phyloP scores from a whole-genome alignment of 768 basidiomycete species.

The Russula griseocarnosa region DNA sequence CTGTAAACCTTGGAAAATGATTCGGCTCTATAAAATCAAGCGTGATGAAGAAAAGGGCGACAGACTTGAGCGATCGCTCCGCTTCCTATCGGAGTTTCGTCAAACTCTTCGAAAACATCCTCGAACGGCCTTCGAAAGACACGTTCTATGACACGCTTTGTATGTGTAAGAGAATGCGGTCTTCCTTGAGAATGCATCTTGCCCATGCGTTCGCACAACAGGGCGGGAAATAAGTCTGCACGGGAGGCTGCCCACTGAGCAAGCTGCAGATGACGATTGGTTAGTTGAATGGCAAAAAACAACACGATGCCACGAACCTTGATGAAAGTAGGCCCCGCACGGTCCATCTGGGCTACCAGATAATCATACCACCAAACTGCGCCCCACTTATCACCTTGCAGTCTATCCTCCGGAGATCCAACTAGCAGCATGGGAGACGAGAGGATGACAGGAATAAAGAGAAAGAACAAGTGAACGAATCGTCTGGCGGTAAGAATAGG shows the following conservation, averaged over 20 bases:
- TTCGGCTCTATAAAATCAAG: background rate
- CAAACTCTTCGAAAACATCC: constrained; percentile 89
- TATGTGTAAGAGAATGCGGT: constrained; percentile 76
- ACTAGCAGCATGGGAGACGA: constrained; percentile 79
- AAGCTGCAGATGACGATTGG: constrained; percentile 48
- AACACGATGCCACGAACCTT: constrained; percentile 53
- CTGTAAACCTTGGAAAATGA: constrained; percentile 65
- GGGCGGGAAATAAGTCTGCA: constrained; percentile 85
- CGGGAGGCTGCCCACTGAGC: constrained; percentile 98
- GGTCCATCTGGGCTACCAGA: constrained; percentile 84
- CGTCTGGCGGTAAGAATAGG: constrained; percentile 78
- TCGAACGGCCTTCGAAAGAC: constrained; percentile 82
- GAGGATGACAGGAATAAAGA: constrained; percentile 87
- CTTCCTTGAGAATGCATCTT: constrained; percentile 84
- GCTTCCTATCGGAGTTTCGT: constrained; percentile 84
- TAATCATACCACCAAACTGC: constrained; percentile 98
- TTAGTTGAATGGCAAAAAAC: background rate
- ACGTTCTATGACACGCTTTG: constrained; percentile 71
- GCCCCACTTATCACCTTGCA: constrained; percentile 81
- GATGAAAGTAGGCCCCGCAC: constrained; percentile 94
- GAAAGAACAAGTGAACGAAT: constrained; percentile 74
- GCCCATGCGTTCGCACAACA: constrained; percentile 80
- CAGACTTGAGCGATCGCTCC: constrained; percentile 93
- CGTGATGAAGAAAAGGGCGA: background rate
- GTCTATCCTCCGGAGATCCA: constrained; percentile 49